Base-by-base conservation (phyloP, 1,284 basidiomycete genomes). In the Butyriboletus regius region DNA sequence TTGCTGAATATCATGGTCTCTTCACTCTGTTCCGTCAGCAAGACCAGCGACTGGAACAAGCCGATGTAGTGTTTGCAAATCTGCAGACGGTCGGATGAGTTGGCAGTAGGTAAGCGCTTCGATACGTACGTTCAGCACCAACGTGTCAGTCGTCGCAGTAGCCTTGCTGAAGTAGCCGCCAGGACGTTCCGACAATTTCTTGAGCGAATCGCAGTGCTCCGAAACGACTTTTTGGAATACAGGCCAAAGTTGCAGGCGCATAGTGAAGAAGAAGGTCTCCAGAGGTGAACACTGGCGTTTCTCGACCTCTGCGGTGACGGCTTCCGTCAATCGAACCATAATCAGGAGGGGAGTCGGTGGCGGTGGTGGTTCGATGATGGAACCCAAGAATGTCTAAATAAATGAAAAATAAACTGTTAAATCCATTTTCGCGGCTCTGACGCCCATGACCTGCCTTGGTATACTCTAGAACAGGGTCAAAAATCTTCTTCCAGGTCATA, bases 1-100 rank as follows among this genome's bases (percentile, higher is more conserved):
- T 92, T 91, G 13, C 87, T 84, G 62, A 94, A 95, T 41, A 94
- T 86, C 91, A 95, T 94, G 7, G 88, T 90, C 65, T 96, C 92
- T 57, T 93, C 89, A 37, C 83, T 84, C 57, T 89, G 85, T 43
- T 80, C 79, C 7, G 89, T 91, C 56, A 95, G 69, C 22, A 79
- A 78, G 18, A 91, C 80, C 55, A 91, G 82, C 3, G 85, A 83
- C 51, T 81, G 83, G 72, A 96, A 95, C 55, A 93, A 65, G 22
- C 74, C 73, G 12, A 84, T 76, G 64, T 96, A 97, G 50, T 83
- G 73, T 61, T 75, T 67, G 75, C 84, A 77, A 67, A 75, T 68
- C 76, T 70, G 46, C n/a, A 34, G 20, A 39, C 7, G 14, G 9
- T 53, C 43, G 22, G 3, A 38, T 51, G 39, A 63, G 49, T 24